These are phyloP conservation scores for Candida pseudoviswanathii DNA, from an alignment of 1,139 yeast species.

Conservation along the genomic window DNA sequence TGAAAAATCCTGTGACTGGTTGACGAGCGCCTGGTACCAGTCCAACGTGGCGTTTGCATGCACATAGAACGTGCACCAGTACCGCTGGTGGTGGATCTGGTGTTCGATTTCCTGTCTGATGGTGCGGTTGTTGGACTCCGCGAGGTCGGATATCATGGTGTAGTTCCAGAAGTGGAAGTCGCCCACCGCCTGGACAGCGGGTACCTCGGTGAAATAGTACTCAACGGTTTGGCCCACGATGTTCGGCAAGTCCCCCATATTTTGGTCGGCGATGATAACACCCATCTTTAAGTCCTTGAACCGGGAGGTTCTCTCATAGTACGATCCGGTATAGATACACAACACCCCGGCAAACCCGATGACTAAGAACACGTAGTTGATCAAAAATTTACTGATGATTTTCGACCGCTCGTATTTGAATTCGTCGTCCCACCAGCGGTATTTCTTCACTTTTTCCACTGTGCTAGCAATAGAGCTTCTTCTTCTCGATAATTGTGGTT, in stretches of 20 bases:
- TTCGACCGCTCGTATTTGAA: slow-evolving; percentile 21
- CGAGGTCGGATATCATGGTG: slow-evolving; percentile 20
- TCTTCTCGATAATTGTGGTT: slow-evolving; percentile 20
- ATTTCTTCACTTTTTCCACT: slow-evolving; percentile 19
- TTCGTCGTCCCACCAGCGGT: slow-evolving; percentile 33
- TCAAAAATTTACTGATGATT: slow-evolving; percentile 21
- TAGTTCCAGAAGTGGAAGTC: slow-evolving; percentile 26
- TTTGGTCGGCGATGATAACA: slow-evolving; percentile 29
- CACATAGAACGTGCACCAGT: slow-evolving; percentile 34
- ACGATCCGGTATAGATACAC: slow-evolving; percentile 37
- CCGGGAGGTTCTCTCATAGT: slow-evolving; percentile 23
- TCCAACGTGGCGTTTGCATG: slow-evolving; percentile 28
- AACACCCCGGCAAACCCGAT: slow-evolving; percentile 27
- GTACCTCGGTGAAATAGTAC: slow-evolving; percentile 25
- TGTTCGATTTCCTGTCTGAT: slow-evolving; percentile 30
- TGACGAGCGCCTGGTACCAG: slow-evolving; percentile 22
- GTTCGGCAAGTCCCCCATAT: slow-evolving; percentile 25
- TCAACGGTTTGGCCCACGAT: slow-evolving; percentile 27
- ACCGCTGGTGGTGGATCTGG: slow-evolving; percentile 33
- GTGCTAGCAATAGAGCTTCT: slow-evolving; percentile 27
- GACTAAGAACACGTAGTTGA: slow-evolving; percentile 27
- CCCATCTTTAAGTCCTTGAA: slow-evolving; percentile 27
- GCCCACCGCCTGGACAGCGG: slow-evolving; percentile 25
- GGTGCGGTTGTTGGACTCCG: slow-evolving; percentile 22
- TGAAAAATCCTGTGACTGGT: slow-evolving; percentile 18